phyloP scores from a whole-genome alignment of 2,329 filamentous ascomycete species.

The Rutstroemia sp. region DNA sequence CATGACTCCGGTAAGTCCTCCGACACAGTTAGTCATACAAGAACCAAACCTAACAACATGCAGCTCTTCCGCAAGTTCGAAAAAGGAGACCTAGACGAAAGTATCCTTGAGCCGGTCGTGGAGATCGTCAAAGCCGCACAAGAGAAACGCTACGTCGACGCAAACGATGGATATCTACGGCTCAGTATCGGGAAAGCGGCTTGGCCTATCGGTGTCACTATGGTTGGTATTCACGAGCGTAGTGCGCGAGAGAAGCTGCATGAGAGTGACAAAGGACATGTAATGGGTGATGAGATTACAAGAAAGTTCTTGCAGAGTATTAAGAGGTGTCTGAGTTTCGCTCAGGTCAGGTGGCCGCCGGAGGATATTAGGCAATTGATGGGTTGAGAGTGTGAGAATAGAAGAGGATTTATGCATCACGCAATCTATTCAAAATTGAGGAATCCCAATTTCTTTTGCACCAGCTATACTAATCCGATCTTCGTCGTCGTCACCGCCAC shows the following conservation, averaged over 20 bases:
- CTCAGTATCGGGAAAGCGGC: constrained; percentile 94
- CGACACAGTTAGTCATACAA: not conserved
- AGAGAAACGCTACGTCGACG: constrained; percentile 86
- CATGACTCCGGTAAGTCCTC: constrained; percentile 59
- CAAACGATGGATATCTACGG: constrained; percentile 88
- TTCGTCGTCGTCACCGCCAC: too few species aligned
- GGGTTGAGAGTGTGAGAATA: constrained; percentile 42
- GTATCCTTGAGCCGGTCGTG: constrained; percentile 72
- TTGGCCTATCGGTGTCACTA: constrained; percentile 98
- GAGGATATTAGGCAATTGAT: constrained; percentile 90
- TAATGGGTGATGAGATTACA: constrained; percentile 94
- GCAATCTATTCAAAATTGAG: too few species aligned
- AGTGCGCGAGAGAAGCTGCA: constrained; percentile 93
- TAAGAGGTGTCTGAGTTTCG: constrained; percentile 92
- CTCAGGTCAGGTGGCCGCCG: constrained; percentile 92
- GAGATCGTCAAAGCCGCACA: constrained; percentile 92
- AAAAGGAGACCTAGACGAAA: constrained; percentile 68
- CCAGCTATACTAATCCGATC: too few species aligned
- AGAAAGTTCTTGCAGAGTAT: constrained; percentile 97
- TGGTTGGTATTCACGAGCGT: constrained; percentile 98
- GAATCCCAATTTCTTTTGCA: too few species aligned
- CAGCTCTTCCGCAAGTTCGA: constrained; percentile 84
- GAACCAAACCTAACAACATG: constrained; percentile 10
- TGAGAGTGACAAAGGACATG: constrained; percentile 80
- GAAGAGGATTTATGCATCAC: too few species aligned